Conservation (phyloP, 352 stramenopile species). For the Globisporangium spinosum region DNA sequence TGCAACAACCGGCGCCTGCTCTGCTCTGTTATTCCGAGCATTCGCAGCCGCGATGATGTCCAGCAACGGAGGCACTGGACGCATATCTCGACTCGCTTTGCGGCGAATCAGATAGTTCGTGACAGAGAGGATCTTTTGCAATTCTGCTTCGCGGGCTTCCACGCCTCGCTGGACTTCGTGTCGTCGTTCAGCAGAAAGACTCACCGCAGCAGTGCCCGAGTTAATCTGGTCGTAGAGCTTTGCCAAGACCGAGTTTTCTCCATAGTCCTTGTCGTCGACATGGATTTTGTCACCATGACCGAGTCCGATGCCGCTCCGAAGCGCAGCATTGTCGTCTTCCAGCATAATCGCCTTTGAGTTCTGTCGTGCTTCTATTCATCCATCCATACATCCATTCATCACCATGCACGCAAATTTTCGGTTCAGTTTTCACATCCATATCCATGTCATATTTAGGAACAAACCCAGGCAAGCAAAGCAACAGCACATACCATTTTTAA, state of each 20-base stretch:
- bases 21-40: constrained; percentile 12
- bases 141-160: constrained; percentile 76
- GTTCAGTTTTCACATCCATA: background rate
- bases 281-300: constrained; percentile 88
- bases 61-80: constrained; percentile 11
- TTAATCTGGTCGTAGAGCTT: constrained; percentile 87
- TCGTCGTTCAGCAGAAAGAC: constrained; percentile 77
- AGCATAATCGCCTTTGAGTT: constrained; percentile 69
- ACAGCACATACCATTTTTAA: constrained; percentile 59
- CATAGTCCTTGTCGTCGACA: constrained; percentile 77
- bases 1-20: constrained; percentile 8
- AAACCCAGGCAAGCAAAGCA: background rate
- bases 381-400: background rate
- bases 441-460: background rate
- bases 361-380: constrained; percentile 51
- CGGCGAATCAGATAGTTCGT: constrained; percentile 80
- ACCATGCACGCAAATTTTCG: background rate
- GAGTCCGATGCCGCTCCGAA: constrained; percentile 82
- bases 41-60: constrained; percentile 23
- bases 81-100: constrained; percentile 46
- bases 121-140: constrained; percentile 79
- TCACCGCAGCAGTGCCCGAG: constrained; percentile 71
- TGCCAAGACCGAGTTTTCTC: constrained; percentile 71
- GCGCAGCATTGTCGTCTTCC: constrained; percentile 55
- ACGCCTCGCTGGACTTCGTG: constrained; percentile 87